phyloP scores from a whole-genome alignment of 2,329 filamentous ascomycete species.

The Epicoccum nigrum region DNA sequence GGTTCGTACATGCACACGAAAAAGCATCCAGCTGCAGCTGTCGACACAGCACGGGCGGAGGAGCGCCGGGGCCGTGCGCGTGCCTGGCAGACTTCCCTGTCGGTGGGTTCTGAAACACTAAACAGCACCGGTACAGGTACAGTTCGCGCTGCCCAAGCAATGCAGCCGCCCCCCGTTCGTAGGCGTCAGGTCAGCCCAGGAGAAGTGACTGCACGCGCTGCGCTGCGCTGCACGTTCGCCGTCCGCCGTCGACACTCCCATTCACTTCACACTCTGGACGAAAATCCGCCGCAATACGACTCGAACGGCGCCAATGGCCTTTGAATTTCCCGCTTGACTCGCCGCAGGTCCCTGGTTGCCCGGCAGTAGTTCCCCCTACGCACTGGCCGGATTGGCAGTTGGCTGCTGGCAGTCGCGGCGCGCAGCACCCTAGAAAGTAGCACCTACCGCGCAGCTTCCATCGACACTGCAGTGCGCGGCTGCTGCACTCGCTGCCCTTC shows the following conservation, averaged over 20 bases:
- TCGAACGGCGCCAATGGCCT: conserved; percentile 19
- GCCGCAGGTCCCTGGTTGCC: conserved; percentile 1
- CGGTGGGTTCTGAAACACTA: conserved; percentile 10
- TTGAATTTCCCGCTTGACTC: conserved; percentile 18
- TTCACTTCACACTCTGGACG: too few relatives aligned
- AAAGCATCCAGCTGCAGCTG: not conserved
- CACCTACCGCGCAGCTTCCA: conserved; percentile 1
- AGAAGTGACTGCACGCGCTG: conserved; percentile 11
- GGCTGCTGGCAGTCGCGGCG: not conserved
- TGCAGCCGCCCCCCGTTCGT: conserved; percentile 3
- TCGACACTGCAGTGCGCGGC: conserved; percentile 8
- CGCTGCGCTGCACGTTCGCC: too few relatives aligned
- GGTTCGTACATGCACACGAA: not conserved
- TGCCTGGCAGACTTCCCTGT: not conserved
- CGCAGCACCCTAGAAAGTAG: too few relatives aligned
- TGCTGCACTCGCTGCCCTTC: conserved; percentile 6
- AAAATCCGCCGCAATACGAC: conserved; percentile 11
- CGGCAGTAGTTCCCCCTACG: conserved; percentile 5
- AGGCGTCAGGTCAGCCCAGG: conserved; percentile 7
- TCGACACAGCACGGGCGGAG: conserved; percentile 5
- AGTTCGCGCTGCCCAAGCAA: conserved; percentile 1
- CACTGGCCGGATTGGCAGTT: not conserved
- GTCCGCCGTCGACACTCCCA: not conserved
- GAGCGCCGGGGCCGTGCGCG: not conserved
- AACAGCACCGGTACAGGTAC: too few relatives aligned